Conservation (phyloP, 202 grass and related monocot species). For the Tripidium arundinaceum region DNA sequence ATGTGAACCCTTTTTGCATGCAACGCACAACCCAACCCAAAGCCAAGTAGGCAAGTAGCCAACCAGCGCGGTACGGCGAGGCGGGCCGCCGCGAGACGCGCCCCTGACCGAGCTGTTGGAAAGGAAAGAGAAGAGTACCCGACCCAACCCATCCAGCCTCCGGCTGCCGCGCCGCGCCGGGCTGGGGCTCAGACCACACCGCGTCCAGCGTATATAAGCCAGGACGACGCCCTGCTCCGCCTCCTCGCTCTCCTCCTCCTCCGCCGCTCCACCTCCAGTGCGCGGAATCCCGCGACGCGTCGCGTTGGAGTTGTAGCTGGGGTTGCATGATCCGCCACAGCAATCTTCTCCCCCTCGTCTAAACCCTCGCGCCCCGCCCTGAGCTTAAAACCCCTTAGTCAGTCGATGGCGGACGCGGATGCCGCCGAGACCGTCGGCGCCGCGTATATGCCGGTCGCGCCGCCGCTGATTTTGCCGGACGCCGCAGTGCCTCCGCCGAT, state of each 20-base stretch:
- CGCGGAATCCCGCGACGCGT: neutral
- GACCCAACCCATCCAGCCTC: neutral
- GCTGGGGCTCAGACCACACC: neutral
- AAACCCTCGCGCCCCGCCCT: neutral
- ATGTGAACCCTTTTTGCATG: neutral
- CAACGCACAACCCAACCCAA: neutral
- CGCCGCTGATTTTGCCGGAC: neutral
- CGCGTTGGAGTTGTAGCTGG: neutral
- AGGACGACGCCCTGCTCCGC: neutral
- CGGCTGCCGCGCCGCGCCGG: neutral
- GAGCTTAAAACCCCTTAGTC: neutral
- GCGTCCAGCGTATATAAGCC: neutral
- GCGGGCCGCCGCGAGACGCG: neutral
- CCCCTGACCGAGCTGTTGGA: neutral
- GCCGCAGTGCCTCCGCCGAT: too few relatives aligned
- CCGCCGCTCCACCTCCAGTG: neutral
- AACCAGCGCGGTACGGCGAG: neutral
- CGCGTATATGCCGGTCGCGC: neutral
- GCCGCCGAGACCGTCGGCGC: neutral
- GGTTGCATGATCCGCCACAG: neutral
- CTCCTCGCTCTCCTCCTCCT: neutral
- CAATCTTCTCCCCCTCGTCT: neutral
- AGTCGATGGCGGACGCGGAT: neutral
- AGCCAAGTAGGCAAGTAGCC: neutral
- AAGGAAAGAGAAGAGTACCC: neutral